Evolutionary conservation across 805 yeast species (phyloP), one percentile per base, ranked within the genome.

Genomic region (Wickerhamia fluorescens): DNA sequence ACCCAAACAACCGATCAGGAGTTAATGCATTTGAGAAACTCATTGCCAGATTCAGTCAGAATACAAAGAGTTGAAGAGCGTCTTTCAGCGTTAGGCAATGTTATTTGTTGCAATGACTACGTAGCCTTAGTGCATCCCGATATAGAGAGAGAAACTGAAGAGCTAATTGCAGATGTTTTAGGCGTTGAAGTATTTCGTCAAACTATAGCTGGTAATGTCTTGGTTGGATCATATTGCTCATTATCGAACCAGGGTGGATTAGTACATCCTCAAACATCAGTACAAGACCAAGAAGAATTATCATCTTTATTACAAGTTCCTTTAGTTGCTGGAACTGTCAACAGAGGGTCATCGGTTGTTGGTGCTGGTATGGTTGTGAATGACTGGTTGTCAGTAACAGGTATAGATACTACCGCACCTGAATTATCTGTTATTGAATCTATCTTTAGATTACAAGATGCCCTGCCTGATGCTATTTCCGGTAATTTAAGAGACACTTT

Each of bases 151-250:
- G 99, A 92, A 63, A 92, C 98, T 30, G 99, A 92, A 66, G 99
- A 92, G 66, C 68, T 92, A 46, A 92, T 92, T 53, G 95, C 97
- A 25, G 99, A 92, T 59, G 96, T 88, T 10, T 71, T 92, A 35
- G 99, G 98, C 36, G 99, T 92, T 30, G 99, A 92, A 64, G 99
- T 92, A 25, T 92, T 92, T 73, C 81, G 97, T 67, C 98, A 92
- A 63, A 92, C 99, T 27, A 88, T 92, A 47, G 96, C 98, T 9
- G 96, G 96, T 45, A 89, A 92, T 60, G 96, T 92, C 34, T 71
- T 92, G 37, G 98, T 92, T 31, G 99, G 99, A 34, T 83, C 95
- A 5, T 92, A 92, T 65, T 89, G 97, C 61, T 64, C 95, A 14
- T 70, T 92, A 44, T 82, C 95, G 24, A 92, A 92, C 65, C 96